Evolutionary conservation across 2,329 filamentous ascomycete species (phyloP).

Genomic region (Coniochaeta ligniaria): DNA sequence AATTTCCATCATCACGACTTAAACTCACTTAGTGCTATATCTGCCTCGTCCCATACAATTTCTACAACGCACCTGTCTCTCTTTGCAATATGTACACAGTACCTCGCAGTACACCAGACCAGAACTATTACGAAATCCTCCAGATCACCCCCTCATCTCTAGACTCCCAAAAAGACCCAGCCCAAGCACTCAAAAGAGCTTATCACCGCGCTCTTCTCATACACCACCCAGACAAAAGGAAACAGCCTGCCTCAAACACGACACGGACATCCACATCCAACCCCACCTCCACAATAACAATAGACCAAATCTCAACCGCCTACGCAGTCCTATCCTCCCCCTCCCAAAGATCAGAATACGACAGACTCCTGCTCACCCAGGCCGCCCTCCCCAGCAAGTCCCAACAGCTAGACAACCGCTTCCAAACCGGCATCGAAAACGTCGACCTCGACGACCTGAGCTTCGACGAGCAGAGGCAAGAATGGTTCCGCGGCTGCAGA

Average conservation of each 20-base stretch:
- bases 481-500: slow-evolving; percentile 52
- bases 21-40: neutral
- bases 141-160: slow-evolving; percentile 43
- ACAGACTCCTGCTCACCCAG: slow-evolving; percentile 34
- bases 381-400: slow-evolving; percentile 4
- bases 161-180: slow-evolving; percentile 31
- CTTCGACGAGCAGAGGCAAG: slow-evolving; percentile 33
- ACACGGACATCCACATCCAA: neutral
- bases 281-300: slow-evolving; percentile 26
- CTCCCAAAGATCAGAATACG: slow-evolving; percentile 43
- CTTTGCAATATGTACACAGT: neutral
- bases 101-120: slow-evolving; percentile 19
- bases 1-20: neutral
- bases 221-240: slow-evolving; percentile 57
- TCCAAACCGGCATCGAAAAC: slow-evolving; percentile 54
- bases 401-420: slow-evolving; percentile 20
- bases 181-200: slow-evolving; percentile 49
- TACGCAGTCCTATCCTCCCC: slow-evolving; percentile 48
- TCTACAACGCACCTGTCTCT: no score
- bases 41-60: neutral
- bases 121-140: slow-evolving; percentile 55
- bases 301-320: slow-evolving; percentile 59
- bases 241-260: slow-evolving; percentile 3
- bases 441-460: slow-evolving; percentile 59
- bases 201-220: slow-evolving; percentile 58